Conservation (phyloP, 768 basidiomycete species). For the Pulveroboletus frians region DNA sequence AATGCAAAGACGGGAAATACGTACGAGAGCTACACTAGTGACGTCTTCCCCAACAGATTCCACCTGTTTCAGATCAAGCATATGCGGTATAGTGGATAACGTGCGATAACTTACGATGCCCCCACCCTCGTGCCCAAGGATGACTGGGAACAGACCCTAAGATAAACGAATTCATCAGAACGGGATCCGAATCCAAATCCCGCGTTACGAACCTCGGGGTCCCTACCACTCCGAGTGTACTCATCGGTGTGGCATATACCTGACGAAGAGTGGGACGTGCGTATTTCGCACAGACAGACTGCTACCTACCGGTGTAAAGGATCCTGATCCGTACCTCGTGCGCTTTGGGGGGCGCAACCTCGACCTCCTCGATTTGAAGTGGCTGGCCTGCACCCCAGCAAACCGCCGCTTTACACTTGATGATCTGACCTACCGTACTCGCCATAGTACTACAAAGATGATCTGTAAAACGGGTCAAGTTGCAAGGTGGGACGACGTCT, state of each 20-base stretch:
- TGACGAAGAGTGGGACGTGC: slow-evolving; percentile 21
- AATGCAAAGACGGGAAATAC: slow-evolving; percentile 12
- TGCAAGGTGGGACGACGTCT: slow-evolving; percentile 3
- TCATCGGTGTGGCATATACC: slow-evolving; percentile 98
- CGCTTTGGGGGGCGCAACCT: slow-evolving; percentile 86
- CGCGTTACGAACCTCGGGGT: slow-evolving; percentile 68
- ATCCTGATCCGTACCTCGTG: slow-evolving; percentile 94
- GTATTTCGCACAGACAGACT: slow-evolving; percentile 2
- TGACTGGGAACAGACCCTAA: slow-evolving; percentile 85
- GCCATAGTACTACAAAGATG: slow-evolving; percentile 47
- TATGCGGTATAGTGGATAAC: not conserved
- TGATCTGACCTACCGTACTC: slow-evolving; percentile 63
- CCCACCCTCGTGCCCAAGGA: slow-evolving; percentile 94
- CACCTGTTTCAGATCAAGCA: slow-evolving; percentile 49
- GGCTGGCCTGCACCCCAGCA: slow-evolving; percentile 92
- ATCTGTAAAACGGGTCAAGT: slow-evolving; percentile 15
- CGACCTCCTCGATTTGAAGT: slow-evolving; percentile 84
- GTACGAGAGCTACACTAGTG: slow-evolving; percentile 59
- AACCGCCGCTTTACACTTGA: slow-evolving; percentile 89
- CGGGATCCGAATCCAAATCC: slow-evolving; percentile 1
- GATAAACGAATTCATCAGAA: slow-evolving; percentile 7
- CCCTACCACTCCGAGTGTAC: slow-evolving; percentile 93
- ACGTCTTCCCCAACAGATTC: slow-evolving; percentile 98
- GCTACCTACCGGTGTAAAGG: slow-evolving; percentile 71
- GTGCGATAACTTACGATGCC: slow-evolving; percentile 59